Evolutionary conservation across 2,329 filamentous ascomycete genomes (phyloP).

Genomic region (Fusarium sp.): DNA sequence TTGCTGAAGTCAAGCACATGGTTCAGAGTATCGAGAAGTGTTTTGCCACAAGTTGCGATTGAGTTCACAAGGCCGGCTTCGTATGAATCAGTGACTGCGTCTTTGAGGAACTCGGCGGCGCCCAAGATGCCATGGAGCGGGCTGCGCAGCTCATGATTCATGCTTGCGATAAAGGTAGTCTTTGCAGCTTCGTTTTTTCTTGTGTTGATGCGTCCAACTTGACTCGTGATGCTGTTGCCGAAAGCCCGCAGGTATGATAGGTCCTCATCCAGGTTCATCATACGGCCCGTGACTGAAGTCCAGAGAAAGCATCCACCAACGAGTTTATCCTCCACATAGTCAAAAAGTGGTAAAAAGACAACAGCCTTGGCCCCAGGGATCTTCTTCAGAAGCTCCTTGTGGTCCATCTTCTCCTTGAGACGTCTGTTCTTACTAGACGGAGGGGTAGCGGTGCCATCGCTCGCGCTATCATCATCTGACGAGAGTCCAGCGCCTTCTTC

Average conservation of each 20-base stretch:
- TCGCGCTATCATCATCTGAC: constrained; percentile 47
- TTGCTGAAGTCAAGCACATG: constrained; percentile 58
- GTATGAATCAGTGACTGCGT: constrained; percentile 50
- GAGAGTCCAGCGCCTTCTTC: constrained; percentile 42
- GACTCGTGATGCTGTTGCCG: constrained; percentile 55
- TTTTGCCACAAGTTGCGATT: constrained; percentile 58
- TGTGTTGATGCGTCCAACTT: constrained; percentile 63
- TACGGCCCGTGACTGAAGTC: constrained; percentile 47
- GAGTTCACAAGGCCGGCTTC: constrained; percentile 56
- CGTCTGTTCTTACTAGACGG: constrained; percentile 5
- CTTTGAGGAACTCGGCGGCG: constrained; percentile 59
- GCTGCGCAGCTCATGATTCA: constrained; percentile 66
- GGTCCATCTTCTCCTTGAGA: constrained; percentile 41
- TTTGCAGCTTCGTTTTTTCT: constrained; percentile 62
- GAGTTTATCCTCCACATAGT: constrained; percentile 48
- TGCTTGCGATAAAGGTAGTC: constrained; percentile 66
- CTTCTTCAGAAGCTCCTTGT: constrained; percentile 47
- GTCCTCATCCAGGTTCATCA: constrained; percentile 50
- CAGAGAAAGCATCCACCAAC: constrained; percentile 50
- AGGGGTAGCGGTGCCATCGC: constrained; percentile 21
- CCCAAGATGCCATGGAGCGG: constrained; percentile 67
- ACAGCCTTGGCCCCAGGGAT: constrained; percentile 48
- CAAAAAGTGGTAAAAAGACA: constrained; percentile 50
- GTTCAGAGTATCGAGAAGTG: constrained; percentile 59
- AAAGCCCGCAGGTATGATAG: constrained; percentile 49